A percentile compares a stretch with the other conserved stretches of the same genome.
These are phyloP conservation scores for Lachnellula cervina DNA, from an alignment of 2,329 filamentous ascomycete genomes.

Conservation along the genomic window DNA sequence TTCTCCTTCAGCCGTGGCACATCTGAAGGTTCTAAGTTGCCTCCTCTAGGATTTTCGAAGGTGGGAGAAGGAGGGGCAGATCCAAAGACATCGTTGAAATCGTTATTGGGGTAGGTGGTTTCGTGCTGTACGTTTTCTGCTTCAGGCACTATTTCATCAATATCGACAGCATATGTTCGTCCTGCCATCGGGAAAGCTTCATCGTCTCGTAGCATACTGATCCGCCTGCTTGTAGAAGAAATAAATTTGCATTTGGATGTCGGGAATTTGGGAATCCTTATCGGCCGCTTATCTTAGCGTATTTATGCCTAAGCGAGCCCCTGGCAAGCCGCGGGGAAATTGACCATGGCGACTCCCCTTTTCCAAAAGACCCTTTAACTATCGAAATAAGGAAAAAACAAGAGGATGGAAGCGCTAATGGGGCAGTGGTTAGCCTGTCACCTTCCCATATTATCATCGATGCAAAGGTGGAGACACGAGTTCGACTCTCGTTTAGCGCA, in stretches of 20 bases:
- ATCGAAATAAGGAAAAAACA: background rate
- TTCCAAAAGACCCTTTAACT: background rate
- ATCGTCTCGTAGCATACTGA: conserved; percentile 10
- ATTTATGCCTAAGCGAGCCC: background rate
- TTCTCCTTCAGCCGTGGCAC: conserved; percentile 30
- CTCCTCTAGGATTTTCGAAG: conserved; percentile 5
- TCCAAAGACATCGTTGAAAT: conserved; percentile 32
- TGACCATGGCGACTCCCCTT: background rate
- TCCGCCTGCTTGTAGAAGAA: background rate
- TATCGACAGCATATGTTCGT: background rate
- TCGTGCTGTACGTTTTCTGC: background rate
- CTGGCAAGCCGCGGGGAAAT: background rate
- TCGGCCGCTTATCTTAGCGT: background rate
- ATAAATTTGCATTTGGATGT: no score
- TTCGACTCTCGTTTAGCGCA: conserved; percentile 19
- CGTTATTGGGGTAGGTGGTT: conserved; percentile 18
- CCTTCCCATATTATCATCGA: conserved; percentile 18
- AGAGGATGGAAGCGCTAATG: conserved; percentile 7
- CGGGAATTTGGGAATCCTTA: background rate
- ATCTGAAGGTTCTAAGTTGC: conserved; percentile 27
- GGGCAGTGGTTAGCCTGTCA: conserved; percentile 26
- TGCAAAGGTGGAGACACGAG: conserved; percentile 20
- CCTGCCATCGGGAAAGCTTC: conserved; percentile 8
- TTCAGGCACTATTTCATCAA: background rate
- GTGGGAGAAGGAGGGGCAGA: conserved; percentile 28